Evolutionary conservation across 306 rosid species (phyloP).

Genomic region (Rosa rugosa): DNA sequence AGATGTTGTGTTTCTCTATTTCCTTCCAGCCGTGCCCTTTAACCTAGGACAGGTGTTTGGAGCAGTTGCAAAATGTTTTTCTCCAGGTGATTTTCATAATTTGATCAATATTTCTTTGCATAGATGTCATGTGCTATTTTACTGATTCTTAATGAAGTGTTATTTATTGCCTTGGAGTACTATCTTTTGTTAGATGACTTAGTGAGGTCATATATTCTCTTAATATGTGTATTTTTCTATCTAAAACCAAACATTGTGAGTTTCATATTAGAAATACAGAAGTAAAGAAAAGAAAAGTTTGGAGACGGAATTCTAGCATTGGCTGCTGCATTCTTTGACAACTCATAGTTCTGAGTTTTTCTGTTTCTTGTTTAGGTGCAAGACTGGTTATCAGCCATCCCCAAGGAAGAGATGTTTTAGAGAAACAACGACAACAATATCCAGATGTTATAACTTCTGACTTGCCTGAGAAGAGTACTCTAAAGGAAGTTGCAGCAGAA

Average conservation of each 20-base stretch:
- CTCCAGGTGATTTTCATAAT: constrained; percentile 43
- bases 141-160: neutral
- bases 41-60: constrained; percentile 52
- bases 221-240: neutral
- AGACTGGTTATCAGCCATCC: constrained; percentile 87
- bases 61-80: constrained; percentile 52
- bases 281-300: neutral
- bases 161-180: neutral
- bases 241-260: neutral
- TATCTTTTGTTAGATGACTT: neutral
- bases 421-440: constrained; percentile 52
- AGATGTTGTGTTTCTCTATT: constrained; percentile 78
- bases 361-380: constrained; percentile 51
- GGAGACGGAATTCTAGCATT: neutral
- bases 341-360: constrained; percentile 1
- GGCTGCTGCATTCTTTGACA: neutral
- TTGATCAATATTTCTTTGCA: neutral
- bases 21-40: constrained; percentile 74
- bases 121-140: neutral
- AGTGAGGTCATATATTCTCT: neutral
- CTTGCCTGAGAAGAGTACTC: constrained; percentile 59
- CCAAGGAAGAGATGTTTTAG: constrained; percentile 62
- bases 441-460: constrained; percentile 64
- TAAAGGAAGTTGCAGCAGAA: constrained; percentile 58
- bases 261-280: neutral